Evolutionary conservation across 768 basidiomycete species (phyloP), one percentile per base, ranked within the genome.

Genomic region (Panellus pusillus): DNA sequence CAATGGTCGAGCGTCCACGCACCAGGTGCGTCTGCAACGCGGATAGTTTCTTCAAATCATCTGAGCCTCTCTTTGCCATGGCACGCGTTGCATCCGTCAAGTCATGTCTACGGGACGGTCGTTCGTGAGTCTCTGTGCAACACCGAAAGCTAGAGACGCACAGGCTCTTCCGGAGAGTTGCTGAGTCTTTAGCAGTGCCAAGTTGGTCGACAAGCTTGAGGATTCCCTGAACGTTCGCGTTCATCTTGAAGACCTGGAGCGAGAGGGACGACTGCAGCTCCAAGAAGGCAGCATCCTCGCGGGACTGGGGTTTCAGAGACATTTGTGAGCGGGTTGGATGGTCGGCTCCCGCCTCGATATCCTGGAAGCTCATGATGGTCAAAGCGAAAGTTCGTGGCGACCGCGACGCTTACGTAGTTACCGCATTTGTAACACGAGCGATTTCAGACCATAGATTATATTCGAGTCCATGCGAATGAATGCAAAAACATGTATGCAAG

Each of bases 161-260:
- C 95, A 98, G 72, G 47, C 84, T 88, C 70, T 89, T 93, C 62
- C 96, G 79, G 48, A 98, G 72, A 2, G 75, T 69, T 1, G 87
- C 82, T 15, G 87, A 91, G 68, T 98, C 95, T 64, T 84, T 84
- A 29, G 74, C 74, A 0, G 89, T 92, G 4, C 96, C 96, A 1
- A 99, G 81, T 69, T 95, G 91, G 66, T 98, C 94, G n/a, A 98
- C 92, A n/a, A 94, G 79, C 71, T 91, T 92, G 63, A 93, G 70
- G 44, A 99, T 95, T 14, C 91, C 96, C 65, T 96, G 92, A 3
- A 98, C 93, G 71, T 99, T 99, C 54, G 91, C 83, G 64, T 96
- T 95, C 76, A 98, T 93, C 82, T 98, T 98, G 87, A 98, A 98
- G 53, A 96, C 92, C 69, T 98, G 95, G 6, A 98, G 79, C 1